Evolutionary conservation across 805 yeast genomes (phyloP).

Genomic region (Schwanniomyces pseudopolymorphus): DNA sequence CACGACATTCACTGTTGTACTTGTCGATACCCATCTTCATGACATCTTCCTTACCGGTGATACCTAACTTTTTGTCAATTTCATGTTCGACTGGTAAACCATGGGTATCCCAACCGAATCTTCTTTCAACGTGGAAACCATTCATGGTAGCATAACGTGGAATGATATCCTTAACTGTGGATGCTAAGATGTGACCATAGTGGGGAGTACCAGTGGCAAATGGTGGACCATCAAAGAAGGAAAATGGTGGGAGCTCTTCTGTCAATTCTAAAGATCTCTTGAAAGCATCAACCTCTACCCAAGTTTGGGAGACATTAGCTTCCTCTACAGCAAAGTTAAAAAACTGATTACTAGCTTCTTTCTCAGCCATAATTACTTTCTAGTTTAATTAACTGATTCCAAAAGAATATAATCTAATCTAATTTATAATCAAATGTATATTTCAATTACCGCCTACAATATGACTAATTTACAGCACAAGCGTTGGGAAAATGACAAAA

Average conservation of each 20-base stretch:
- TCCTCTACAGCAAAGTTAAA: conserved; percentile 89
- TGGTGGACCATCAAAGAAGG: conserved; percentile 99
- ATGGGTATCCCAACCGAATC: conserved; percentile 99
- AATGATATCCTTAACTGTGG: conserved; percentile 95
- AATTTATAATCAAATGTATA: too few relatives aligned
- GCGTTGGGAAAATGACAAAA: background rate
- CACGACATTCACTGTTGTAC: conserved; percentile 91
- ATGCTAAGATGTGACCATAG: conserved; percentile 95
- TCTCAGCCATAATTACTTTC: conserved; percentile 15
- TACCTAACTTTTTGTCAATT: conserved; percentile 95
- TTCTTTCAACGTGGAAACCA: conserved; percentile 92
- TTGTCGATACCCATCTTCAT: conserved; percentile 90
- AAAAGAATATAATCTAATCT: background rate
- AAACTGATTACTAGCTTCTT: conserved; percentile 15
- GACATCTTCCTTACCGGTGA: conserved; percentile 92
- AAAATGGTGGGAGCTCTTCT: conserved; percentile 80
- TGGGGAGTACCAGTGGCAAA: conserved; percentile 99
- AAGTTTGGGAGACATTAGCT: conserved; percentile 71
- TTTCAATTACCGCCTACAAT: background rate
- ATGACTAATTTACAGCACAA: background rate
- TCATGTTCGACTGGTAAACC: conserved; percentile 98
- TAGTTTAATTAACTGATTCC: background rate
- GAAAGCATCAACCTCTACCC: conserved; percentile 96
- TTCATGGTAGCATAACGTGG: conserved; percentile 98
- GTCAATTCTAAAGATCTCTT: conserved; percentile 80